Conservation (phyloP, 495 filamentous ascomycete genomes). For the Amniculicola lignicola region DNA sequence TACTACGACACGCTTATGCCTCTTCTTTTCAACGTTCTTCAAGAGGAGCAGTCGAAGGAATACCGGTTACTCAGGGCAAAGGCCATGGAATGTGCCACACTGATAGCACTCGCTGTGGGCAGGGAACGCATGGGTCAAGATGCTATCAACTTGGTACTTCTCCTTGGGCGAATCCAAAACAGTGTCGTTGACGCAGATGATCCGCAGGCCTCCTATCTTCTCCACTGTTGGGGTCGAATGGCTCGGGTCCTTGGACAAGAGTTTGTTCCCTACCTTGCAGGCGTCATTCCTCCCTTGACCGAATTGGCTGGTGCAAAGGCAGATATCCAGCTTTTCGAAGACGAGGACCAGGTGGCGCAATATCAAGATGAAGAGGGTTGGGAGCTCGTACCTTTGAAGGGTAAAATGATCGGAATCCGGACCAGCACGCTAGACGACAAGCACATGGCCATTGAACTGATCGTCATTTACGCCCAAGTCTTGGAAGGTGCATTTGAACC, state of each 20-base stretch:
- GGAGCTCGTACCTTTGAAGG: conserved; percentile 94
- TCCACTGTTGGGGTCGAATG: conserved; percentile 99
- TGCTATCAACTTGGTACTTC: conserved; percentile 77
- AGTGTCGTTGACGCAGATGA: conserved; percentile 89
- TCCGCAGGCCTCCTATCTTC: conserved; percentile 92
- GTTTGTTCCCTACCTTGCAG: conserved; percentile 87
- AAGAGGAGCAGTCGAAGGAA: conserved; percentile 87
- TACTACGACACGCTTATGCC: conserved; percentile 98
- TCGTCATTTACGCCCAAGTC: conserved; percentile 94
- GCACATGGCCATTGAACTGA: conserved; percentile 96
- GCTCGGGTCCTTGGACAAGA: conserved; percentile 86
- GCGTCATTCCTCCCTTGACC: conserved; percentile 91
- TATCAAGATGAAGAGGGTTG: conserved; percentile 95
- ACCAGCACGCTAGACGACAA: conserved; percentile 97
- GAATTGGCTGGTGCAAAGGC: conserved; percentile 92
- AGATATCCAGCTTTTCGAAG: conserved; percentile 93
- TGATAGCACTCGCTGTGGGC: conserved; percentile 94
- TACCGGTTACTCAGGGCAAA: conserved; percentile 88
- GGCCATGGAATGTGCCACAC: conserved; percentile 98
- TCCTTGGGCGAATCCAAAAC: conserved; percentile 81
- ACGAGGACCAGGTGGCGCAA: conserved; percentile 89
- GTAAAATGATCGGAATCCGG: conserved; percentile 97
- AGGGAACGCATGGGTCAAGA: conserved; percentile 86
- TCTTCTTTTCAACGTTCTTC: conserved; percentile 81
- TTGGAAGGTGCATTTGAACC: conserved; percentile 88